These are phyloP conservation scores for Eimeria falciformis DNA, from an alignment of 169 alveolate genomes.

Conservation along the genomic window DNA sequence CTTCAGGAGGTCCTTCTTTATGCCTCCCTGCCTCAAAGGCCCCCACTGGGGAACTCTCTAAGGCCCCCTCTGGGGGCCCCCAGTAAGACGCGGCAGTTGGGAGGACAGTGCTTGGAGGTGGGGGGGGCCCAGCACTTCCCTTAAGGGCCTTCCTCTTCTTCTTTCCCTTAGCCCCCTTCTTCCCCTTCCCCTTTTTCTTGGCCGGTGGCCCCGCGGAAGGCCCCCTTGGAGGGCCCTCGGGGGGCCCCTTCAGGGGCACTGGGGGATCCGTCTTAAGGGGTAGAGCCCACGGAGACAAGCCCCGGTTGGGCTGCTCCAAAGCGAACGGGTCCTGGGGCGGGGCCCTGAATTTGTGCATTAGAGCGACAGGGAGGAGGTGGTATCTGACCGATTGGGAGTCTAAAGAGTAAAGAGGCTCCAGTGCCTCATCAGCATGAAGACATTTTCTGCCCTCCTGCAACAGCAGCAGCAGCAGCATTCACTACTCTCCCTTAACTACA, in stretches of 20 bases:
- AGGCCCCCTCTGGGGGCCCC: slow-evolving; percentile 13
- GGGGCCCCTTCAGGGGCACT: background rate
- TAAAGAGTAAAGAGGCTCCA: background rate
- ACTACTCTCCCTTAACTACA: background rate
- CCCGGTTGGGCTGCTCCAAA: background rate
- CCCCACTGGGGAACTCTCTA: background rate
- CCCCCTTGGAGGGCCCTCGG: background rate
- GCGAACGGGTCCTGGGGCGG: background rate
- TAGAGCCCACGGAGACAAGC: background rate
- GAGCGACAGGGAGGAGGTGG: slow-evolving; percentile 19
- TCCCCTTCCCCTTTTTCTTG: slow-evolving; percentile 5
- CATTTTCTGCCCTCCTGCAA: background rate
- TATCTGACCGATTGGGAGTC: background rate
- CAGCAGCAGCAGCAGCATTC: slow-evolving; percentile 25
- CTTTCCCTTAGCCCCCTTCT: background rate
- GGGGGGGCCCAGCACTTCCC: background rate
- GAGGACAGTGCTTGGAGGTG: slow-evolving; percentile 21
- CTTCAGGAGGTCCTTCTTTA: too few species aligned
- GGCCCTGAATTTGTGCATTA: background rate
- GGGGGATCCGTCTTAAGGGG: background rate
- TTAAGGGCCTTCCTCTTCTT: background rate
- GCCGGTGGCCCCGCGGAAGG: background rate
- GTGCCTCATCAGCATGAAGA: background rate
- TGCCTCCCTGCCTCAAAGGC: background rate
- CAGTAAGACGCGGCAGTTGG: slow-evolving; percentile 8